Base-by-base conservation (phyloP, 1,284 basidiomycete genomes). In the Fomitopsis pinicola region DNA sequence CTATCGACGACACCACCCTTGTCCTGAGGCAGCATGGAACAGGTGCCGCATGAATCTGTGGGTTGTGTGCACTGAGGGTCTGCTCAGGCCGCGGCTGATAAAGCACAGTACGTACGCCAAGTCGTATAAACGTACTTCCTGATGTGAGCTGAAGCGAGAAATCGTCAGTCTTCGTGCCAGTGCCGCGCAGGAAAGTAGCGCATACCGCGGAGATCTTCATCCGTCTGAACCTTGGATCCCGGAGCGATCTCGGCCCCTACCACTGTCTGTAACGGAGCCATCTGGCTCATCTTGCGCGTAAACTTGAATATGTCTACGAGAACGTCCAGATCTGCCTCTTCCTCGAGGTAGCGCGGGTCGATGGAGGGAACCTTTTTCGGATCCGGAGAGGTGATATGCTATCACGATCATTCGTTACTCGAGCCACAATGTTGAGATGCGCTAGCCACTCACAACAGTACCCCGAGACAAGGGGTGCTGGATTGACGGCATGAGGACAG, bases 1-100 rank as follows among this genome's bases (percentile, higher is more conserved):
- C 76, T 69, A 71, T 81, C 80, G 46, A 85, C 82, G 26, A 84
- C 83, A 64, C 83, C 83, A 55, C 80, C 80, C 60, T 75, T 67
- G 38, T 75, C 73, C 55, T 74, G 68, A 10, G 82, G 82, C 44
- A 83, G 70, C 82, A 84, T 83, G 0, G 79, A 73, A 58, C 75
- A 77, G 61, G 60, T 53, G 62, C 68, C 54, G 48, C 42, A 22
- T 42, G 60, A 63, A 46, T 65, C 59, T 56, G 56, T 58, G 5
- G 36, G 38, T 19, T 28, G 48, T 62, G 17, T 33, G 42, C 14
- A 63, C 17, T 33, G 42, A 57, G 60, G 52, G 30, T 10, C 35
- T 14, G 42, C 57, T 33, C 8, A 33, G 4, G 38, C 17, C n/a
- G 48, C 30, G 17, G 44, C 26, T 38, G 33, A 5, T n/a, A 22